These are phyloP conservation scores for Golubevia sp. DNA, from an alignment of 1,284 basidiomycete genomes.

Conservation along the genomic window DNA sequence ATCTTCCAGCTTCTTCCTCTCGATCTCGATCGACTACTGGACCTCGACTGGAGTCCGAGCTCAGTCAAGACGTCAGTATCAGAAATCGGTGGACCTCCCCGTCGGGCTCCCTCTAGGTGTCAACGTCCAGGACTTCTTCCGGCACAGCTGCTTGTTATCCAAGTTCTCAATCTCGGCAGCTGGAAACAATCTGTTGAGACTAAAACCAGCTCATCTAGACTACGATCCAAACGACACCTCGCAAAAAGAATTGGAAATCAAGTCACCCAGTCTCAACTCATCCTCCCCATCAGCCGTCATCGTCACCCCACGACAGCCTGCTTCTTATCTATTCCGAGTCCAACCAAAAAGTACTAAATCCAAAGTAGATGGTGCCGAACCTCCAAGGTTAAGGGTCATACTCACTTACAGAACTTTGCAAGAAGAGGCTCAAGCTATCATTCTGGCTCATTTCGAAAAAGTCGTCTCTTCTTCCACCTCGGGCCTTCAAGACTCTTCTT, in stretches of 20 bases:
- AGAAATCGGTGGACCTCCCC: constrained; percentile 9
- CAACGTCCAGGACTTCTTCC: constrained; percentile 60
- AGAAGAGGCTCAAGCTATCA: constrained; percentile 26
- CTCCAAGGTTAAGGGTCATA: constrained; percentile 17
- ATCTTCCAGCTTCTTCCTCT: background rate
- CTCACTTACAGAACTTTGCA: constrained; percentile 30
- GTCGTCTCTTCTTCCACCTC: background rate
- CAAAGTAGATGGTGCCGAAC: background rate
- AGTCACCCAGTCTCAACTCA: constrained; percentile 2
- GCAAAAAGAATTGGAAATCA: constrained; percentile 9
- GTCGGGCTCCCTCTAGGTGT: constrained; percentile 50
- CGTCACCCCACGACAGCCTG: constrained; percentile 39
- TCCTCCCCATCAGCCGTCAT: constrained; percentile 4
- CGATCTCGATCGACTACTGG: background rate
- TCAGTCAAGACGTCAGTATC: constrained; percentile 5
- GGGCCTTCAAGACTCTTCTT: constrained; percentile 7
- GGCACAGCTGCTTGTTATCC: constrained; percentile 28
- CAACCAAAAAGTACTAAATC: constrained; percentile 1
- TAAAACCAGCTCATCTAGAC: constrained; percentile 18
- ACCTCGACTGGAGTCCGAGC: background rate
- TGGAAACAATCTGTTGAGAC: constrained; percentile 17
- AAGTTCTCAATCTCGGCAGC: constrained; percentile 45
- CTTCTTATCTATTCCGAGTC: constrained; percentile 41
- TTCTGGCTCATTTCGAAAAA: constrained; percentile 1
- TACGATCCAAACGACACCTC: constrained; percentile 9